Conservation (phyloP, 2,329 filamentous ascomycete genomes). For the Aspergillus persii region DNA sequence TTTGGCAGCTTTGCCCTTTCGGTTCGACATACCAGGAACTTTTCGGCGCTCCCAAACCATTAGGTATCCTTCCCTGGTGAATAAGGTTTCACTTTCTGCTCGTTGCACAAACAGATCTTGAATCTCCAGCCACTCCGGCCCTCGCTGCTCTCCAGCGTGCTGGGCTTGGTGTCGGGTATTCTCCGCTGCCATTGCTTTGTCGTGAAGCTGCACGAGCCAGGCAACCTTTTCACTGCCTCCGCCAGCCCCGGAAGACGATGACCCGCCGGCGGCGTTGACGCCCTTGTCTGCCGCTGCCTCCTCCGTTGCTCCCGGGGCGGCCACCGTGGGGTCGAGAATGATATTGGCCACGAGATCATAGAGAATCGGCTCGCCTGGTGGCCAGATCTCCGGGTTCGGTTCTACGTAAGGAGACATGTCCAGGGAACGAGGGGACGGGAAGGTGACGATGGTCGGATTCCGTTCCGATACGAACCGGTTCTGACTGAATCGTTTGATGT, state of each 20-base stretch:
- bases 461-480: conserved; percentile 97
- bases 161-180: conserved; percentile 30
- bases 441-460: conserved; percentile 97
- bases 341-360: conserved; percentile 97
- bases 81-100: conserved; percentile 83
- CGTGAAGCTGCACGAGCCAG: conserved; percentile 88
- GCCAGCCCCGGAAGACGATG: conserved; percentile 62
- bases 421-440: conserved; percentile 76
- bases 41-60: conserved; percentile 93
- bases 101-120: conserved; percentile 93
- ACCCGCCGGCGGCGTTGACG: conserved; percentile 37
- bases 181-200: conserved; percentile 60
- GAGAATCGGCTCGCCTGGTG: conserved; percentile 77
- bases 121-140: conserved; percentile 85
- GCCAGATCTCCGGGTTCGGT: conserved; percentile 70
- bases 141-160: conserved; percentile 28
- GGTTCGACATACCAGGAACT: conserved; percentile 33
- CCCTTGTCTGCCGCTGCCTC: conserved; percentile 40
- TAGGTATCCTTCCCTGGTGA: conserved; percentile 89
- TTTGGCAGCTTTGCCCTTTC: conserved; percentile 36
- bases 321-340: conserved; percentile 50
- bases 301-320: conserved; percentile 65
- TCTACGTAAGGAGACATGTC: conserved; percentile 91
- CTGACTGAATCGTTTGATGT: conserved; percentile 93
- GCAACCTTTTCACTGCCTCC: conserved; percentile 89